phyloP scores from a whole-genome alignment of 2,329 filamentous ascomycete species.

The Neonectria sp. region DNA sequence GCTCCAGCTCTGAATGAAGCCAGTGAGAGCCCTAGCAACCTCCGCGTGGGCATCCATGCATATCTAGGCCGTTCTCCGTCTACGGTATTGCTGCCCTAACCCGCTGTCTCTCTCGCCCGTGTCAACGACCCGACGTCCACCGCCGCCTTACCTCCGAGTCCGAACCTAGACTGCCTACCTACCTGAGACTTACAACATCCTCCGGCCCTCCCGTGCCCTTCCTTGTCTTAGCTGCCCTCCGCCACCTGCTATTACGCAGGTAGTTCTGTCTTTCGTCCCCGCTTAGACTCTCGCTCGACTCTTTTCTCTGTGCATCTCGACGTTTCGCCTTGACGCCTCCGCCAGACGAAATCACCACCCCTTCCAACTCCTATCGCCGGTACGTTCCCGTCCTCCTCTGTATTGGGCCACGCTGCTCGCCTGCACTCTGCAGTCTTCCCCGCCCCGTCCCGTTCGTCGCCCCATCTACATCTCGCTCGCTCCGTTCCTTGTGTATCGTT shows the following conservation, averaged over 20 bases:
- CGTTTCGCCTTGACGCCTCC: neutral
- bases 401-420: neutral
- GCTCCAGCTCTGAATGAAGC: neutral
- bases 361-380: neutral
- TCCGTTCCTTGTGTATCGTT: conserved; percentile 19
- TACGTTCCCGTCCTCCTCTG: neutral
- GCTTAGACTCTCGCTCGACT: neutral
- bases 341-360: conserved; percentile 1
- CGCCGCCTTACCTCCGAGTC: conserved; percentile 24
- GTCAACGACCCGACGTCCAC: conserved; percentile 7
- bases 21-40: conserved; percentile 1
- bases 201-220: conserved; percentile 32
- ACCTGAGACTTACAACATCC: conserved; percentile 30
- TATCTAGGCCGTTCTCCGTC: neutral
- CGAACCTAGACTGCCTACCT: conserved; percentile 5
- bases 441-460: neutral
- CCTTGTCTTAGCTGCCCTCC: conserved; percentile 26
- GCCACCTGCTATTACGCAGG: conserved; percentile 8
- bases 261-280: conserved; percentile 1
- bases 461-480: neutral
- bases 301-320: conserved; percentile 4
- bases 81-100: neutral
- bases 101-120: neutral
- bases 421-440: neutral
- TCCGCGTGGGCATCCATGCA: conserved; percentile 8